phyloP scores from a whole-genome alignment of 352 stramenopile species.

The Lagenidium giganteum region DNA sequence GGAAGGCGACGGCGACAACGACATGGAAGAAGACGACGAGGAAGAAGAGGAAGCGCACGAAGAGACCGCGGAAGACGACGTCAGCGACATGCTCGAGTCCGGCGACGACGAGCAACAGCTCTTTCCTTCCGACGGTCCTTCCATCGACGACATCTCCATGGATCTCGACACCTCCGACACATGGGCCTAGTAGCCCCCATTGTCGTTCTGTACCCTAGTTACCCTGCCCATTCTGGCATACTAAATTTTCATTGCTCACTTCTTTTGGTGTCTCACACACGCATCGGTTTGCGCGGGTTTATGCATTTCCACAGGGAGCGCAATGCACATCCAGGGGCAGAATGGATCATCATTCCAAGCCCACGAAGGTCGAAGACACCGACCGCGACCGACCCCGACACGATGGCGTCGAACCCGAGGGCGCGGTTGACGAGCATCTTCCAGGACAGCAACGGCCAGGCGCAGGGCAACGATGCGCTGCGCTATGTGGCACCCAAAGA shows the following conservation, averaged over 20 bases:
- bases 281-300: no score
- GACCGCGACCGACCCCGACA: no score
- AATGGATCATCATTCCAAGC: no score
- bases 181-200: not conserved
- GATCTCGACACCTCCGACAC: conserved; percentile 20
- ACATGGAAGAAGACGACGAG: conserved; percentile 18
- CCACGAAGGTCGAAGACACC: no score
- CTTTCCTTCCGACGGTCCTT: conserved; percentile 28
- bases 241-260: no score
- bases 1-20: conserved; percentile 27
- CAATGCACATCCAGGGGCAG: no score
- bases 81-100: no score
- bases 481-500: conserved; percentile 65
- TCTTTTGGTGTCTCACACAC: no score
- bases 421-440: conserved; percentile 57
- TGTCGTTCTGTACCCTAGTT: no score
- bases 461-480: conserved; percentile 56
- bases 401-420: conserved; percentile 33
- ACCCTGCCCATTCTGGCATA: no score
- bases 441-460: conserved; percentile 21
- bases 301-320: no score
- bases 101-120: conserved; percentile 21
- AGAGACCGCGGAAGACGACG: no score
- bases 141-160: conserved; percentile 33
- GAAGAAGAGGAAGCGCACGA: conserved; percentile 24